phyloP scores from a whole-genome alignment of 176 grass and related monocot genomes.

The Typha latifolia region DNA sequence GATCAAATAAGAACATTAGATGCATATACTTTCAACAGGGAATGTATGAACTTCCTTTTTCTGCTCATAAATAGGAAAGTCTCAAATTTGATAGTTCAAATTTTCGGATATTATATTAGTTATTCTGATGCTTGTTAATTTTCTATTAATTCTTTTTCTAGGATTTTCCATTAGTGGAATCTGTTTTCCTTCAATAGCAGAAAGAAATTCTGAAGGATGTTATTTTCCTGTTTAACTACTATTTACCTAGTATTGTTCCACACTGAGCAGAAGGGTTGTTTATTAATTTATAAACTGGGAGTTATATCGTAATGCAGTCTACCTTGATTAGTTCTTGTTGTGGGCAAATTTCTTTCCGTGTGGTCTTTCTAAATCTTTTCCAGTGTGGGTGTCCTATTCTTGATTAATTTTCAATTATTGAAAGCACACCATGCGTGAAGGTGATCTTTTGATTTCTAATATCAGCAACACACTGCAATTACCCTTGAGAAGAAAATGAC shows the following conservation, averaged over 20 bases:
- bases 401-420: neutral
- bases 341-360: neutral
- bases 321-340: neutral
- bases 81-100: conserved; percentile 6
- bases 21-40: neutral
- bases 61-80: neutral
- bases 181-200: neutral
- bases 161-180: neutral
- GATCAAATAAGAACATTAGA: conserved; percentile 1
- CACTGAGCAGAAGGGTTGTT: neutral
- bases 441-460: too few relatives aligned
- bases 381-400: neutral
- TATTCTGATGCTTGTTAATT: neutral
- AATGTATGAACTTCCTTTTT: neutral
- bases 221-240: neutral
- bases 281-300: neutral
- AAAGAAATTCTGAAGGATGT: neutral
- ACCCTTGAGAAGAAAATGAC: neutral
- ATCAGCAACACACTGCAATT: too few relatives aligned
- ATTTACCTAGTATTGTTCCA: neutral
- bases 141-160: neutral
- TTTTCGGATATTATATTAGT: conserved; percentile 1
- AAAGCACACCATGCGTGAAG: neutral
- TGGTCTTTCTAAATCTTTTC: neutral
- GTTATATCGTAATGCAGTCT: neutral